phyloP scores from a whole-genome alignment of 2,329 filamentous ascomycete species.

The Dendrostoma leiphaemia region DNA sequence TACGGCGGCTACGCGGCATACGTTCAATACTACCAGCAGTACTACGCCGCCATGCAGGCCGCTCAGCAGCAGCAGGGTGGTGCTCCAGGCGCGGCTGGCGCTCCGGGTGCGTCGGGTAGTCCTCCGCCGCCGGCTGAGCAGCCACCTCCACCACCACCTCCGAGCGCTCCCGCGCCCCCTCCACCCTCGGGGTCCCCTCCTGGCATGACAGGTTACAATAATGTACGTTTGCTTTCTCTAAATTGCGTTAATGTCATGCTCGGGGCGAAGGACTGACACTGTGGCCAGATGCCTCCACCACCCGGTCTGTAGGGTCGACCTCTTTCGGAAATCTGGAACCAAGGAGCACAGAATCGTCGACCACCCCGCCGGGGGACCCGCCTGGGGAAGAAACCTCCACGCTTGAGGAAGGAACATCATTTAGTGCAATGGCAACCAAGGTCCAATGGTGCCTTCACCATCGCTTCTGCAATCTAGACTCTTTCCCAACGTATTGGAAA shows the following conservation, averaged over 20 bases:
- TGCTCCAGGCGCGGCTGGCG: conserved; percentile 39
- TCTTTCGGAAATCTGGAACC: no score
- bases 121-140: conserved; percentile 54
- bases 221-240: conserved; percentile 49
- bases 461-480: no score
- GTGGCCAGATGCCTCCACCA: no score
- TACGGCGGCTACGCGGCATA: conserved; percentile 86
- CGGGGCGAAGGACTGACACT: conserved; percentile 21
- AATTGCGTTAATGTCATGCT: neutral
- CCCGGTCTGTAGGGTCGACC: no score
- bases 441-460: no score
- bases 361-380: no score
- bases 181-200: conserved; percentile 52
- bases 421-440: no score
- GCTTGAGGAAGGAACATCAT: no score
- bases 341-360: no score
- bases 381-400: no score
- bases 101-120: conserved; percentile 40
- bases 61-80: conserved; percentile 40
- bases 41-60: conserved; percentile 56
- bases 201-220: conserved; percentile 57
- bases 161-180: conserved; percentile 36
- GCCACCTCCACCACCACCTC: conserved; percentile 5
- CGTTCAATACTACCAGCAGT: conserved; percentile 72
- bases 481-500: no score